Evolutionary conservation across 345 rosid species (phyloP).

Genomic region (Populus deltoides): DNA sequence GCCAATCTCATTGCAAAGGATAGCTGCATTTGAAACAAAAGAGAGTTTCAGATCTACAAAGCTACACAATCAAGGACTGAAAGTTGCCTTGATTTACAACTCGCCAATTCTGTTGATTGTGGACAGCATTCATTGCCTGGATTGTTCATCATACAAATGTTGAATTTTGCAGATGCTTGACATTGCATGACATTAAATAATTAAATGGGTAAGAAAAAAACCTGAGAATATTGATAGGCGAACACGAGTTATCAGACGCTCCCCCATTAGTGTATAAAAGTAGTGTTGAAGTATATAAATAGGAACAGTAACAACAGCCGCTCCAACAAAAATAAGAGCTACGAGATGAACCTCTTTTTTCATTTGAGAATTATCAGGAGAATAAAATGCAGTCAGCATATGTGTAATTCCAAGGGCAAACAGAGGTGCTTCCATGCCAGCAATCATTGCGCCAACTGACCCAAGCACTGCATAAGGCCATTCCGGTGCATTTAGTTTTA

Average conservation of each 20-base stretch:
- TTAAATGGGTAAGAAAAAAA: constrained; percentile 18
- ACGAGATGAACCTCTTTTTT: constrained; percentile 46
- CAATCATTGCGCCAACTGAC: constrained; percentile 68
- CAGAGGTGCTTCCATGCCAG: constrained; percentile 68
- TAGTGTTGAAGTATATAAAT: constrained; percentile 68
- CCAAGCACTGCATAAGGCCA: constrained; percentile 83
- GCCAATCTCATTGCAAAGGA: constrained; percentile 74
- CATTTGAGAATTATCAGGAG: constrained; percentile 38
- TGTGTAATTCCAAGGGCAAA: constrained; percentile 72
- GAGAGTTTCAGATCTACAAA: background rate
- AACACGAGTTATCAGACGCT: constrained; percentile 67
- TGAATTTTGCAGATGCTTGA: too few relatives aligned
- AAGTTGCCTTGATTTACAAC: too few relatives aligned
- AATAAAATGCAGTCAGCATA: constrained; percentile 60
- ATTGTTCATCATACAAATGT: too few relatives aligned
- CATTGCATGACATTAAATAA: background rate
- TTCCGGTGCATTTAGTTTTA: constrained; percentile 73
- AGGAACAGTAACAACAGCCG: constrained; percentile 53
- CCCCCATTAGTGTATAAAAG: constrained; percentile 83
- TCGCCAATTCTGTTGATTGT: too few relatives aligned
- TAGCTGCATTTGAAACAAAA: constrained; percentile 49
- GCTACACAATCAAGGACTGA: background rate
- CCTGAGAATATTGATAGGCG: constrained; percentile 75
- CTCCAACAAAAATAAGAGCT: constrained; percentile 46
- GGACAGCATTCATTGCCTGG: too few relatives aligned